phyloP scores from a whole-genome alignment of 1,284 basidiomycete genomes.

The Ceratobasidium sp. region DNA sequence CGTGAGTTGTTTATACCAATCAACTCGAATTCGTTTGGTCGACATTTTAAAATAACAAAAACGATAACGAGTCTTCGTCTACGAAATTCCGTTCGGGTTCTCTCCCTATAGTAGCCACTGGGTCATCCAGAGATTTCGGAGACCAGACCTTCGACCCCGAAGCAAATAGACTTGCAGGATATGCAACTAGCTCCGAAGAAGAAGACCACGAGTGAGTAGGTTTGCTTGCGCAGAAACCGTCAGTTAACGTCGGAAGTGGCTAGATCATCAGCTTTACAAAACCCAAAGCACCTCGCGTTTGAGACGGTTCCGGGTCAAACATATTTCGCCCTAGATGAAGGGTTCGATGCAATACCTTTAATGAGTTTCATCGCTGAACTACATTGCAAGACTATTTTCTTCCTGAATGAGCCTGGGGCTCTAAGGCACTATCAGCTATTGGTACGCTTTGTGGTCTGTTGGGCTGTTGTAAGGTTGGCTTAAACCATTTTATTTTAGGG shows the following conservation, averaged over 20 bases:
- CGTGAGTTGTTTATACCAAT: neutral
- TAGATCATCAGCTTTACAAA: too few relatives aligned
- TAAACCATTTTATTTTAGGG: neutral
- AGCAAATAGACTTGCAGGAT: neutral
- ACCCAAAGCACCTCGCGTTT: too few relatives aligned
- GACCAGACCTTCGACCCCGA: neutral
- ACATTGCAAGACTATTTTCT: neutral
- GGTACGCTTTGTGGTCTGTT: neutral
- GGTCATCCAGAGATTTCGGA: neutral
- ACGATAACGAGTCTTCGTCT: neutral
- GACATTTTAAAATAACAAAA: neutral
- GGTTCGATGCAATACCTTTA: conserved; percentile 21
- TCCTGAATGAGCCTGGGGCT: neutral
- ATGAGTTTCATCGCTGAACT: conserved; percentile 15
- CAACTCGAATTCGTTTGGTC: neutral
- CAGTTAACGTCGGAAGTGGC: too few relatives aligned
- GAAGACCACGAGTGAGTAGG: too few relatives aligned
- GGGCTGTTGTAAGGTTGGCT: too few relatives aligned
- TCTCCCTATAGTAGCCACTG: neutral
- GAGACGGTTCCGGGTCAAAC: neutral
- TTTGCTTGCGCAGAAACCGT: too few relatives aligned
- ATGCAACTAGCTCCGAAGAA: too few relatives aligned
- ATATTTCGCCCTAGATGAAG: conserved; percentile 17
- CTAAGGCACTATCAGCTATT: neutral
- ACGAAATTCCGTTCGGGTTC: neutral